Conservation (phyloP, 345 rosid genomes). For the Camelina laxa region DNA sequence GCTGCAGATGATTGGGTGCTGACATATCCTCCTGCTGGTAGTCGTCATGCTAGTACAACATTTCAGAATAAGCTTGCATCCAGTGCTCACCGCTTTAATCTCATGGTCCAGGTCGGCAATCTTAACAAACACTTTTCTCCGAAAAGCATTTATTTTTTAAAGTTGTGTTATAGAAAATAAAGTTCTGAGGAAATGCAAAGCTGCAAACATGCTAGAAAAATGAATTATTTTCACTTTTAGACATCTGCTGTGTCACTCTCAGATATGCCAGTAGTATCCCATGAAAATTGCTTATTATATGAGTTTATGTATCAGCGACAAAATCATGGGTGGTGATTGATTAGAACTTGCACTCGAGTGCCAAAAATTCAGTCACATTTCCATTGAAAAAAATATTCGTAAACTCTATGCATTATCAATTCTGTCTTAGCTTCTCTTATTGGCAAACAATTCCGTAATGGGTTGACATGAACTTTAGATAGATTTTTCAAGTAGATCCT, state of each 20-base stretch:
- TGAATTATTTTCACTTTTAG: conserved; percentile 10
- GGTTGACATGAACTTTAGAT: background rate
- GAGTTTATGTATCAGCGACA: conserved; percentile 9
- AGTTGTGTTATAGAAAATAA: background rate
- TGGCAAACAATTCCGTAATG: conserved; percentile 12
- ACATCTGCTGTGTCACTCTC: background rate
- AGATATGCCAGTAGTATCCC: conserved; percentile 4
- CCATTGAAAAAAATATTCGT: background rate
- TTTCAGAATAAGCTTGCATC: conserved; percentile 90
- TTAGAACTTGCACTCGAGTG: conserved; percentile 18
- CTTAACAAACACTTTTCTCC: conserved; percentile 16
- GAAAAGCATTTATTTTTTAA: background rate
- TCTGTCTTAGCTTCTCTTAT: conserved; percentile 4
- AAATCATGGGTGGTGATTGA: conserved; percentile 21
- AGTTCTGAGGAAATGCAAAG: conserved; percentile 4
- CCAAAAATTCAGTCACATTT: conserved; percentile 1
- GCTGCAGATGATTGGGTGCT: conserved; percentile 99
- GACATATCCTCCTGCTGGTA: conserved; percentile 61
- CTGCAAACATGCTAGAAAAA: conserved; percentile 17
- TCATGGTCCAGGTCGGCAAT: conserved; percentile 93
- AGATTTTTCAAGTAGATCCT: conserved; percentile 31
- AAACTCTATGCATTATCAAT: background rate
- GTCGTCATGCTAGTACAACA: conserved; percentile 75
- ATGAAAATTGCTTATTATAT: conserved; percentile 8
- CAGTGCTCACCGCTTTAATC: conserved; percentile 96